Conservation (phyloP, 768 basidiomycete genomes). For the Pulveroboletus sp. region DNA sequence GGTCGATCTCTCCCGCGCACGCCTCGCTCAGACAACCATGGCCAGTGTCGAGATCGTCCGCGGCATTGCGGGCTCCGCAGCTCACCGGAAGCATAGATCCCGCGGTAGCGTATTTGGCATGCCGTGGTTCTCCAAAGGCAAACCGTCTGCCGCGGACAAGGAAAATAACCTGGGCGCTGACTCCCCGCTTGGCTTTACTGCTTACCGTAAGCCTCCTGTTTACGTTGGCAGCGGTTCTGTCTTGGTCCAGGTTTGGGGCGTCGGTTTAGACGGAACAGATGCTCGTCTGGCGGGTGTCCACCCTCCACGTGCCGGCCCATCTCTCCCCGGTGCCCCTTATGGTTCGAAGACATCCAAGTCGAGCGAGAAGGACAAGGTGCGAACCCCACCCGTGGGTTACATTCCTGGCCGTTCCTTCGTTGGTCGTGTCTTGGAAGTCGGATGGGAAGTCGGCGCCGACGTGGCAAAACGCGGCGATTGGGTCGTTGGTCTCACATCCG, state of each 20-base stretch:
- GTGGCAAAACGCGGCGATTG: slow-evolving; percentile 74
- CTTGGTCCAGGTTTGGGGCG: slow-evolving; percentile 87
- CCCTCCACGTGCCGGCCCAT: slow-evolving; percentile 12
- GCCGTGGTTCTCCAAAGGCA: slow-evolving; percentile 31
- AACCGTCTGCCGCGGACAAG: slow-evolving; percentile 7
- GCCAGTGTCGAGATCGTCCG: slow-evolving; percentile 76
- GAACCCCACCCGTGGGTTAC: slow-evolving; percentile 50
- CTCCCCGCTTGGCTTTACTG: slow-evolving; percentile 58
- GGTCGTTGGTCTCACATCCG: slow-evolving; percentile 77
- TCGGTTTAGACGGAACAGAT: slow-evolving; percentile 76
- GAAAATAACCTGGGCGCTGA: slow-evolving; percentile 16
- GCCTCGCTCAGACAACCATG: slow-evolving; percentile 86
- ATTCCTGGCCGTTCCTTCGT: slow-evolving; percentile 87
- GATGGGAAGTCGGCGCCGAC: slow-evolving; percentile 57
- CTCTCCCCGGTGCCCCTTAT: slow-evolving; percentile 19
- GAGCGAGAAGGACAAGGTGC: slow-evolving; percentile 26
- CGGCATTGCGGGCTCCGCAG: slow-evolving; percentile 38
- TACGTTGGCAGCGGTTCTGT: slow-evolving; percentile 67
- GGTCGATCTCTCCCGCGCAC: slow-evolving; percentile 70
- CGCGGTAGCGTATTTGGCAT: slow-evolving; percentile 24
- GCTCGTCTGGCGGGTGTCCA: slow-evolving; percentile 55
- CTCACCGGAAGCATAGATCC: slow-evolving; percentile 17
- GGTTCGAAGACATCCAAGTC: slow-evolving; percentile 17
- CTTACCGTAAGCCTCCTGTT: slow-evolving; percentile 67
- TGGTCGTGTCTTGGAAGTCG: slow-evolving; percentile 77